phyloP scores from a whole-genome alignment of 352 stramenopile genomes.

The Globisporangium cederbergense region DNA sequence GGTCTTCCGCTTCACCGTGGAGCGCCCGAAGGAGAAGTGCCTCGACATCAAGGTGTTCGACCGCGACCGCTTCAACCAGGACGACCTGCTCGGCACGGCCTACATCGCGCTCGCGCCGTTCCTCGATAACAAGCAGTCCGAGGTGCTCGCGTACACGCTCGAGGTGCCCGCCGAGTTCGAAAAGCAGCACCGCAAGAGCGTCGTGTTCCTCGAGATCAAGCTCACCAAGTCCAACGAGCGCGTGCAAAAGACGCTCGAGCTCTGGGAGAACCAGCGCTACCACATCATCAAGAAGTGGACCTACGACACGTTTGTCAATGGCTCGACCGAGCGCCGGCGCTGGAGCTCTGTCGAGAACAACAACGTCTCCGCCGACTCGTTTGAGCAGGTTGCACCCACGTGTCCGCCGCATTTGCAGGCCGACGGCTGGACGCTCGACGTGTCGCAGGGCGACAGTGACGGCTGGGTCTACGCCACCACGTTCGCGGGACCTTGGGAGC shows the following conservation, averaged over 20 bases:
- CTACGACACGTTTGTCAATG: slow-evolving; percentile 46
- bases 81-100: slow-evolving; percentile 54
- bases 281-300: slow-evolving; percentile 77
- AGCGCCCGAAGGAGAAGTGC: slow-evolving; percentile 49
- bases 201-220: slow-evolving; percentile 60
- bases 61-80: slow-evolving; percentile 54
- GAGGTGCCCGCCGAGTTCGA: slow-evolving; percentile 53
- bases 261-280: slow-evolving; percentile 87
- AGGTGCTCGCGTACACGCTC: slow-evolving; percentile 52
- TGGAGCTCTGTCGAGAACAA: slow-evolving; percentile 69
- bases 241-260: slow-evolving; percentile 68
- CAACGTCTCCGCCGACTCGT: slow-evolving; percentile 56
- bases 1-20: slow-evolving; percentile 57
- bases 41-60: slow-evolving; percentile 63
- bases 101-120: slow-evolving; percentile 50
- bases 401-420: slow-evolving; percentile 45
- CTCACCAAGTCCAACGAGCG: slow-evolving; percentile 39
- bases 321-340: slow-evolving; percentile 64
- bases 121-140: slow-evolving; percentile 36
- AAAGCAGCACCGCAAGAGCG: slow-evolving; percentile 57
- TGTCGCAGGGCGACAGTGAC: slow-evolving; percentile 72
- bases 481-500: slow-evolving; percentile 79
- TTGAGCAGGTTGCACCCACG: slow-evolving; percentile 64
- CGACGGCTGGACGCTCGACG: slow-evolving; percentile 76
- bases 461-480: slow-evolving; percentile 81